Base-by-base conservation (phyloP, 2,329 filamentous ascomycete genomes). In the Xylaria sp. region DNA sequence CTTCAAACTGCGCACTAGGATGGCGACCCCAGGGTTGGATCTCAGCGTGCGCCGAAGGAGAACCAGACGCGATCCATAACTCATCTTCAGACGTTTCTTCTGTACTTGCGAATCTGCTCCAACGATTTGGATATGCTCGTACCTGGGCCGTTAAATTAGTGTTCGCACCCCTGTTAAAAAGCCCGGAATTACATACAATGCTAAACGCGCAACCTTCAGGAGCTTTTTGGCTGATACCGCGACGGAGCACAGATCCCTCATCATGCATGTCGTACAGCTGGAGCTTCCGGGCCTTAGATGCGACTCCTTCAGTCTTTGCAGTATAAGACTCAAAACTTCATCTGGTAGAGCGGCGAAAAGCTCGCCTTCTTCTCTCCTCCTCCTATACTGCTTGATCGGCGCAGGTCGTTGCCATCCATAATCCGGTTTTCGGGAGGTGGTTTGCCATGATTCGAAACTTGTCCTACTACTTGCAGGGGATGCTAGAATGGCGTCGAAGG, bases 201-300 rank as follows among this genome's bases (percentile, higher is more conserved):
- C 84, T 23, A 79, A 78, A 23, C 84, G 82, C 6, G 86, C 87
- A 48, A 82, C 83, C 70, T 83, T 83, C 73, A 84, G 80, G 80
- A 86, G 85, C 73, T 85, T 88, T 69, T 82, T 83, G 18, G 84
- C 85, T 44, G 82, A 81, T 12, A 87, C 65, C 12, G 84, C 82
- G 48, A 90, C 76, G 50, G 83, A 84, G 71, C 84, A 86, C 35
- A 85, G 78, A 73, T 91, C 88, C 58, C 89, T 83, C 86, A 89
- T 89, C 86, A 87, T 90, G 76, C 89, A 91, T 21, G 89, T 90
- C 18, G 87, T 84, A 75, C 89, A 91, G 77, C 87, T 89, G 40
- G 79, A 78, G 70, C 83, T 86, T 2, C 79, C 79, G 16, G 78
- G 74, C 6, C 77, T 78, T 13, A 90, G 75, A 74, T 91, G 89